Evolutionary conservation across 2,329 filamentous ascomycete species (phyloP).

Genomic region (Rutstroemia sp.): DNA sequence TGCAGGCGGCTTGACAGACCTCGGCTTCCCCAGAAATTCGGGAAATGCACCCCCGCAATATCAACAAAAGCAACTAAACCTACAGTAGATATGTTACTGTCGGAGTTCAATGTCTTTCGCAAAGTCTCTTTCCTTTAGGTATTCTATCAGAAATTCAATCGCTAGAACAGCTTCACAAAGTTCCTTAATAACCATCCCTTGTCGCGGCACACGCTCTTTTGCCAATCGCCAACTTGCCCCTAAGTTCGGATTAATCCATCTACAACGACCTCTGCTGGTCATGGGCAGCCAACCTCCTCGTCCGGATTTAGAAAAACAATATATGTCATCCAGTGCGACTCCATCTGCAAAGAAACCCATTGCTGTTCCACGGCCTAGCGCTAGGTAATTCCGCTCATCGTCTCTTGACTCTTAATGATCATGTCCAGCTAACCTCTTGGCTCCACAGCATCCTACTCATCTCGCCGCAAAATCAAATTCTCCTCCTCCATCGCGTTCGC

Average conservation of each 20-base stretch:
- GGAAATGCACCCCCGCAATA: background rate
- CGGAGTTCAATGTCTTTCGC: too few relatives aligned
- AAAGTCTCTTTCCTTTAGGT: too few relatives aligned
- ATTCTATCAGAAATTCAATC: too few relatives aligned
- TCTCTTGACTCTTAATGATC: background rate
- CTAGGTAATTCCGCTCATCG: slow-evolving; percentile 39
- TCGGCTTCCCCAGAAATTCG: background rate
- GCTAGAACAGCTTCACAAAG: too few relatives aligned
- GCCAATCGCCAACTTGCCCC: too few relatives aligned
- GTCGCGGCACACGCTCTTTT: too few relatives aligned
- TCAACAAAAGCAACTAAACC: background rate
- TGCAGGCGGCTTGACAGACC: background rate
- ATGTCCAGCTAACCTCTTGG: background rate
- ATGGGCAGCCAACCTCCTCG: background rate
- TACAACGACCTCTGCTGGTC: too few relatives aligned
- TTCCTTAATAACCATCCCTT: too few relatives aligned
- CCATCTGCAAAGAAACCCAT: slow-evolving; percentile 21
- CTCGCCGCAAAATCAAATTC: slow-evolving; percentile 77
- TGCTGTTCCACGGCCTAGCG: slow-evolving; percentile 53
- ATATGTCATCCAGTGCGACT: slow-evolving; percentile 23
- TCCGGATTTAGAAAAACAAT: slow-evolving; percentile 23
- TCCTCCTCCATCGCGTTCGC: slow-evolving; percentile 79
- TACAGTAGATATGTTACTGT: too few relatives aligned
- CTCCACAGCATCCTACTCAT: slow-evolving; percentile 65
- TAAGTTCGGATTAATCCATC: too few relatives aligned